Percentiles rank a stretch among this genome's conserved stretches.
phyloP scores from a whole-genome alignment of 805 yeast species.

The Diddensiella transvaalensis region DNA sequence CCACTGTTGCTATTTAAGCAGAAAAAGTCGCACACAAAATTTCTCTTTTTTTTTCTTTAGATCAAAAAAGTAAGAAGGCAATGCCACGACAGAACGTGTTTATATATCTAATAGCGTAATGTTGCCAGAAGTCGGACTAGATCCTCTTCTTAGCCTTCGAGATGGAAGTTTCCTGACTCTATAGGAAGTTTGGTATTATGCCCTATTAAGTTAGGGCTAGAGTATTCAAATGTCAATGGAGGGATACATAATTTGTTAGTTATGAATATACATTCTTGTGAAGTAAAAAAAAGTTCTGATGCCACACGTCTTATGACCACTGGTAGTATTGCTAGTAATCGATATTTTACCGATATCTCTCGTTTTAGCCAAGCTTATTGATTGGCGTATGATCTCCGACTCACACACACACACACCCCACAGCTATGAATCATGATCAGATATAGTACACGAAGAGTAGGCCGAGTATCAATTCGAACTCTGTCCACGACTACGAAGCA shows the following conservation, averaged over 20 bases:
- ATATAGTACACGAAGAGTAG: neutral
- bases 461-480: neutral
- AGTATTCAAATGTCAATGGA: slow-evolving; percentile 34
- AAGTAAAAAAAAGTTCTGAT: too few relatives aligned
- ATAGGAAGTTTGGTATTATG: slow-evolving; percentile 34
- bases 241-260: slow-evolving; percentile 29
- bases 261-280: too few relatives aligned
- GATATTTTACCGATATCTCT: too few relatives aligned
- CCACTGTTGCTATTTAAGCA: slow-evolving; percentile 3
- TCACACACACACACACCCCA: too few relatives aligned
- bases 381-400: too few relatives aligned
- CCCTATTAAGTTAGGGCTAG: slow-evolving; percentile 28
- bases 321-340: too few relatives aligned
- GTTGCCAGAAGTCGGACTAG: slow-evolving; percentile 34
- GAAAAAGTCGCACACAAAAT: slow-evolving; percentile 2
- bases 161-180: slow-evolving; percentile 31
- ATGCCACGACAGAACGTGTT: slow-evolving; percentile 36
- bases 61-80: slow-evolving; percentile 37
- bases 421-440: neutral
- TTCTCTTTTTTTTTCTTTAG: slow-evolving; percentile 26
- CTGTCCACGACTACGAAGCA: neutral
- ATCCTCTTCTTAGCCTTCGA: slow-evolving; percentile 30
- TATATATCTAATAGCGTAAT: slow-evolving; percentile 27
- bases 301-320: too few relatives aligned
- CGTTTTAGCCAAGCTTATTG: too few relatives aligned